Evolutionary conservation across 75 land plant genomes (phyloP), one percentile per base, ranked within the genome.

Genomic region (Pinus taeda): DNA sequence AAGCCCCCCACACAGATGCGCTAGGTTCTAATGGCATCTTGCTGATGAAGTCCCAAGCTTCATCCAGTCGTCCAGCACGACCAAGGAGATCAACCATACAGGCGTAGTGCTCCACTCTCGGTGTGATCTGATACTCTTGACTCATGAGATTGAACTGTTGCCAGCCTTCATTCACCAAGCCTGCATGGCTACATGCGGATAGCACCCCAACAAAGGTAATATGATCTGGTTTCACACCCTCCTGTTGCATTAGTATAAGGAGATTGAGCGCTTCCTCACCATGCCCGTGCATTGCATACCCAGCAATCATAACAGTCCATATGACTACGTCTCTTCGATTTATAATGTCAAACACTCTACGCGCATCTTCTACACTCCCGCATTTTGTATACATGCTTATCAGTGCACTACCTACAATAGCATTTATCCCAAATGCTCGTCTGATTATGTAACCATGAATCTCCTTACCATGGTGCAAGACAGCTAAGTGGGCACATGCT

Each of bases 381-480:
- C 81, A 85, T 61, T 78, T 85, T 71, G 71, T 76, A 55, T 85
- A 85, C 83, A 81, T 81, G 22, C 60, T 36, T 57, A 85, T 63
- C 15, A 85, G 78, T n/a, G 80, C 77, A 73, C 79, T 85, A 0
- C 75, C 33, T 4, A 81, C 78, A 75, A 78, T 77, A 13, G 74
- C 65, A 75, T 60, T 22, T 29, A 57, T 21, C 37, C 67, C 67
- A 26, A 81, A 36, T 30, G 77, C 87, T 15, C 24, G 13, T 66
- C 81, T 78, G 55, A 69, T 53, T 21, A 74, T 21, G 26, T 56
- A 60, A 15, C 15, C 77, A 76, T 85, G 83, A 9, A 85, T 33
- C 63, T 81, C 71, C 65, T 74, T 59, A 3, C 81, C 88, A 15
- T 71, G 55, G 45, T 77, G 61, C 15, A 67, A 24, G 17, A 70